Evolutionary conservation across 148 eudicot species (phyloP).

Genomic region (Rhododendron henanense): DNA sequence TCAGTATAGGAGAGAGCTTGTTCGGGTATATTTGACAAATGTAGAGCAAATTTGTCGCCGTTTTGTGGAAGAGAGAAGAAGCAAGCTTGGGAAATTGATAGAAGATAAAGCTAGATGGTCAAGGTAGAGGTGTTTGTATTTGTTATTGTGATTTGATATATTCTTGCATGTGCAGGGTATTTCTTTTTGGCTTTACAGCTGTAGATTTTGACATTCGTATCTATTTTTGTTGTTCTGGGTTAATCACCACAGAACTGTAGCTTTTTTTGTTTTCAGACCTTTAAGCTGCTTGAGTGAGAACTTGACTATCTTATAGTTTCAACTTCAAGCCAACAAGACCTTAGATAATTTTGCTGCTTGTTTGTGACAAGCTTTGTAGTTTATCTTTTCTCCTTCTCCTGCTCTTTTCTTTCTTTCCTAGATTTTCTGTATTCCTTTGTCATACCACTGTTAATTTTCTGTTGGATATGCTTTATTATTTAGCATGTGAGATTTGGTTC

Average conservation of each 20-base stretch:
- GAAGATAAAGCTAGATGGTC: slow-evolving; percentile 93
- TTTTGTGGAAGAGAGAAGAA: slow-evolving; percentile 81
- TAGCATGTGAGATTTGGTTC: neutral
- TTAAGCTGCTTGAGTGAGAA: neutral
- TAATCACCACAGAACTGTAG: neutral
- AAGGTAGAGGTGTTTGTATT: slow-evolving; percentile 41
- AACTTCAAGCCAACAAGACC: neutral
- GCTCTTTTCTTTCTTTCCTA: neutral
- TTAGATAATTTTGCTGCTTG: neutral
- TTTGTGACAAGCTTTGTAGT: neutral
- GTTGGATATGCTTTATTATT: neutral
- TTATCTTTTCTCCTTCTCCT: neutral
- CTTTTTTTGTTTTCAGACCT: neutral
- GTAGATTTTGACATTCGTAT: neutral
- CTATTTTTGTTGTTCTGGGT: neutral
- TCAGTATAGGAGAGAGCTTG: slow-evolving; percentile 81
- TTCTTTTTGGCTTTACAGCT: neutral
- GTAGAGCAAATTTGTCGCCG: slow-evolving; percentile 90
- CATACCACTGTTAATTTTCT: neutral
- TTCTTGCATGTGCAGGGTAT: neutral
- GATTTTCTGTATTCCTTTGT: neutral
- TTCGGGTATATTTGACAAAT: slow-evolving; percentile 79
- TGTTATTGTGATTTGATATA: neutral
- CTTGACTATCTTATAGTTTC: neutral
- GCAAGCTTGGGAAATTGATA: slow-evolving; percentile 63